Conservation (phyloP, 208 protist species). For the Leishmania martiniquensis region DNA sequence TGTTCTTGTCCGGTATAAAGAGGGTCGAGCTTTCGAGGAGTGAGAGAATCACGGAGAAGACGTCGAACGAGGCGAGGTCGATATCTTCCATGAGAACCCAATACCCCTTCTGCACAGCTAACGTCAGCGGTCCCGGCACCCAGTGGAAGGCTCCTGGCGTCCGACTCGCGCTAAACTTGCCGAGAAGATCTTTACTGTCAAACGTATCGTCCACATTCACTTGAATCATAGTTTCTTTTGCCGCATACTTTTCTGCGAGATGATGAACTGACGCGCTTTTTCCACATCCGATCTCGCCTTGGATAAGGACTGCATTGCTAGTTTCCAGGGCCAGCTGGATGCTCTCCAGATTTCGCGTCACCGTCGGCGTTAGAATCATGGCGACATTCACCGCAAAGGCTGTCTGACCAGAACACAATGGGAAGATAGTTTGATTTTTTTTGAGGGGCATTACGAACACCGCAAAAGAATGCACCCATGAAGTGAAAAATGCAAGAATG, state of each 20-base stretch:
- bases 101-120: slow-evolving; percentile 94
- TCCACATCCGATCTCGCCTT: slow-evolving; percentile 87
- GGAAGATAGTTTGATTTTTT: background rate
- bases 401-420: background rate
- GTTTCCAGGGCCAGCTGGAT: slow-evolving; percentile 61
- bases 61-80: slow-evolving; percentile 98
- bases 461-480: background rate
- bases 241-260: slow-evolving; percentile 58
- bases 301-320: slow-evolving; percentile 80
- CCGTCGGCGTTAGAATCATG: slow-evolving; percentile 79
- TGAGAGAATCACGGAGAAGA: slow-evolving; percentile 97
- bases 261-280: slow-evolving; percentile 78
- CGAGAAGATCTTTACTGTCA: slow-evolving; percentile 98
- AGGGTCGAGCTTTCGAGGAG: slow-evolving; percentile 96
- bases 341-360: slow-evolving; percentile 68
- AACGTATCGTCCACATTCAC: slow-evolving; percentile 97
- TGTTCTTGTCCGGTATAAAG: slow-evolving; percentile 96
- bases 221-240: slow-evolving; percentile 82
- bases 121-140: slow-evolving; percentile 97
- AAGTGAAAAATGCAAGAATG: background rate
- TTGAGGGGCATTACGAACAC: background rate
- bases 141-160: slow-evolving; percentile 98
- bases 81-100: slow-evolving; percentile 99
- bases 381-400: background rate
- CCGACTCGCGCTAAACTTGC: slow-evolving; percentile 98